Evolutionary conservation across 164 flowering plant genomes (phyloP).

Genomic region (Kalanchoe fedtschenkoi): DNA sequence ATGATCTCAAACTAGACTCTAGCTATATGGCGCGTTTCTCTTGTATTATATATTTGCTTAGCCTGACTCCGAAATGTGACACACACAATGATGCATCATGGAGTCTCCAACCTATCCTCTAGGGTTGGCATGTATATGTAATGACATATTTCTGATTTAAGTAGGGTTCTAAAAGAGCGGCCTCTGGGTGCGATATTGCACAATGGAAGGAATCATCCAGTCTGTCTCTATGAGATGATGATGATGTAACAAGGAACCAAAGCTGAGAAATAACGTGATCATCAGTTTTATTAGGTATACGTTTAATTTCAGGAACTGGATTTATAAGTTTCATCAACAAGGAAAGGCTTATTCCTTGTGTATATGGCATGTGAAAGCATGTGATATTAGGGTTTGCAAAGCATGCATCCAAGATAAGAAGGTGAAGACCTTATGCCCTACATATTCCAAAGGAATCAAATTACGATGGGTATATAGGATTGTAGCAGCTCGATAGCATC

Average conservation of each 20-base stretch:
- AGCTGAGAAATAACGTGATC: too few species aligned
- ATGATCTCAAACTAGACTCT: not conserved
- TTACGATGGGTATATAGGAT: too few species aligned
- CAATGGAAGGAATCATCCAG: constrained; percentile 3
- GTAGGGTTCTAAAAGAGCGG: not conserved
- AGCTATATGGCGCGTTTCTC: not conserved
- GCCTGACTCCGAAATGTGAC: not conserved
- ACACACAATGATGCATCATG: not conserved
- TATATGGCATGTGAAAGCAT: too few species aligned
- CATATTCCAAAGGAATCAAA: too few species aligned
- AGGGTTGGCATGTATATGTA: not conserved
- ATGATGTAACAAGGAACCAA: too few species aligned
- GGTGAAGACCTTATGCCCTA: not conserved
- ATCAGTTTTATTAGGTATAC: too few species aligned
- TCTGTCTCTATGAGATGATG: not conserved
- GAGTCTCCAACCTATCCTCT: not conserved
- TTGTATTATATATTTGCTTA: not conserved
- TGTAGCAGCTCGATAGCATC: too few species aligned
- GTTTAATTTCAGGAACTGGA: too few species aligned
- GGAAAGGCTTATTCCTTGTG: not conserved
- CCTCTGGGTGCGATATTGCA: too few species aligned
- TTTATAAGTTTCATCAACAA: too few species aligned
- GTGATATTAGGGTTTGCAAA: not conserved
- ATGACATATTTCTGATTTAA: not conserved
- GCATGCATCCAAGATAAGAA: not conserved